Evolutionary conservation across 202 grass and related monocot genomes (phyloP), one percentile per base, ranked within the genome.

Genomic region (Miscanthus sacchariflorus): DNA sequence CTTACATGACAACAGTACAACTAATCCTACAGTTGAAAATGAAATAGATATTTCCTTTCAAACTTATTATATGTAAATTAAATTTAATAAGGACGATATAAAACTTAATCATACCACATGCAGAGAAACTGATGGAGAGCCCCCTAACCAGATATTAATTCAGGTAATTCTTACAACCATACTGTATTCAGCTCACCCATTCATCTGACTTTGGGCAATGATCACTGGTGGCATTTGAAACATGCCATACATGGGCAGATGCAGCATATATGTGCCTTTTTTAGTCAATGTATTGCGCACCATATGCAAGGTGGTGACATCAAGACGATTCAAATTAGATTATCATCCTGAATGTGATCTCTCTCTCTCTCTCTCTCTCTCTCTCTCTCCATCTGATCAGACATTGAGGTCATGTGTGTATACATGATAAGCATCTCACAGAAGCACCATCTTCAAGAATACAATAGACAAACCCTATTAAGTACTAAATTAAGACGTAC

Each of bases 401-500:
- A 48, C 43, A 25, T 9, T 46, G 42, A 46, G 12, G n/a, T 27
- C 23, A 45, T 15, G 12, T 23, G 12, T 13, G 2, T 9, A 39
- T 40, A 69, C 25, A 40, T 75, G 3, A 49, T 49, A 12, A 18
- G 68, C 58, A 67, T 66, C 72, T 76, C 27, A 6, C 18, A 12
- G 12, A 11, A 50, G 25, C 43, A 74, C 5, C 40, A n/a, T 77
- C 28, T 68, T 52, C 14, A 85, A 68, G 9, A 85, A 68, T 36
- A 17, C 66, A n/a, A 70, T 50, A 70, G 7, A 43, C 6, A 12
- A 21, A 85, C 23, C 4, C 61, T 54, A 77, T 24, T 5, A 40
- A 19, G 9, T 61, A 27, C 30, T 38, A 86, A 70, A 66, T 27
- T 73, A 70, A 81, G 85, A 81, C 0, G 24, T 63, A 64, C 64